A percentile compares a stretch with the other conserved stretches of the same genome.
Conservation (phyloP, 768 basidiomycete species). For the Pholiota molesta region DNA sequence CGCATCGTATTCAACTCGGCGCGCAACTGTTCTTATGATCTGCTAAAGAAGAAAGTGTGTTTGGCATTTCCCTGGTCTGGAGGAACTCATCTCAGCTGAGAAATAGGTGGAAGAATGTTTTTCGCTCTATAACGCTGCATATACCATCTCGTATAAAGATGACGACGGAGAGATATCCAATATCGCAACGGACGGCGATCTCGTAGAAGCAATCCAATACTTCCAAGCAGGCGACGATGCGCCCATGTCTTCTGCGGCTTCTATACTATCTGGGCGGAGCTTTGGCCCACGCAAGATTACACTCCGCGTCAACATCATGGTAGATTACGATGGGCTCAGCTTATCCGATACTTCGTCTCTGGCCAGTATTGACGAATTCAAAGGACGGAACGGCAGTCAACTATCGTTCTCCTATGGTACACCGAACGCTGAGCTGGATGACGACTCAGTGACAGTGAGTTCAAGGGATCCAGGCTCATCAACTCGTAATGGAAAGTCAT, state of each 20-base stretch:
- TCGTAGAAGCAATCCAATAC: conserved; percentile 87
- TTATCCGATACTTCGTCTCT: conserved; percentile 88
- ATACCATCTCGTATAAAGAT: conserved; percentile 81
- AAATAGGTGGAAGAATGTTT: conserved; percentile 85
- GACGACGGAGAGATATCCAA: conserved; percentile 82
- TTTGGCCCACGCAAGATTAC: conserved; percentile 74
- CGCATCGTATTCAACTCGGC: conserved; percentile 81
- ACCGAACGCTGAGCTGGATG: conserved; percentile 55
- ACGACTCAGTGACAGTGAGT: conserved; percentile 77
- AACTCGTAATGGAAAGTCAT: conserved; percentile 17
- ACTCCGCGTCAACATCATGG: conserved; percentile 71
- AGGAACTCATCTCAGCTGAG: conserved; percentile 12
- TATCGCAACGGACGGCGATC: conserved; percentile 71
- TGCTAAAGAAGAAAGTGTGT: conserved; percentile 73
- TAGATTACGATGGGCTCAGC: conserved; percentile 92
- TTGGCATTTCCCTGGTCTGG: background rate
- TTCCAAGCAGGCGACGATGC: conserved; percentile 82
- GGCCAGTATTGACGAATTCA: conserved; percentile 76
- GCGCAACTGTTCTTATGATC: conserved; percentile 75
- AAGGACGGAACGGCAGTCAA: conserved; percentile 59
- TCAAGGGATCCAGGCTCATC: conserved; percentile 56
- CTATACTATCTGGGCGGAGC: conserved; percentile 72
- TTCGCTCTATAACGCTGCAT: conserved; percentile 68
- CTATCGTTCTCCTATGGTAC: conserved; percentile 53
- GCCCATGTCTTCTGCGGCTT: conserved; percentile 71